Base-by-base conservation (phyloP, 2,329 filamentous ascomycete species). In the Aspergillus alliaceus region DNA sequence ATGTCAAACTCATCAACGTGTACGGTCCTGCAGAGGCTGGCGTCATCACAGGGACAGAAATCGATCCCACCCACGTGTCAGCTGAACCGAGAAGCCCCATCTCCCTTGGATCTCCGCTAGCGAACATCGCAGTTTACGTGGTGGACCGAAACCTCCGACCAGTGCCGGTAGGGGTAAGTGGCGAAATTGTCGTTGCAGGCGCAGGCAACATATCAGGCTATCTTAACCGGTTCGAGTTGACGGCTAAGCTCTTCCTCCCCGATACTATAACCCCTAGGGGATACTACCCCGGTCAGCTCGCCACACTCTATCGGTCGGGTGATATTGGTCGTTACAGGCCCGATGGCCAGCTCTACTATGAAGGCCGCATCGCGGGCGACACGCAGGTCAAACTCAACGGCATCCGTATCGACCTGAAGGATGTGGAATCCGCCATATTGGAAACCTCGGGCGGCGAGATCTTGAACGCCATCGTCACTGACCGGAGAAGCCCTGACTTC, bases 361-460 rank as follows among this genome's bases (percentile, higher is more conserved):
- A 59, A 2, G 69, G 68, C 12, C 66, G 73, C 3, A 63, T 71
- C 2, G 61, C 56, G 2, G 66, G 64, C 4, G 64, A 71, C 44
- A 59, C 60, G 2, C 57, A 67, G 48, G 46, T 72, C 31, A 71
- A 70, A 54, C 40, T 72, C 2, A 57, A 59, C 20, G 70, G 69
- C 7, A 57, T 73, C 20, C 65, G 70, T 0, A 73, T 83, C 20
- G 80, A 84, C 12, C 66, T 84, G 1, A 58, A 64, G 1, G 82
- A 84, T 2, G 68, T 83, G 22, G 74, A 73, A 35, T 57, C 52
- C 14, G 59, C 53, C 14, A 52, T n/a, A 66, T 77, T 29, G 14
- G 73, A 31, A 1, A 18, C 54, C 1, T 57, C 59, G n/a, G 58
- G 66, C 2, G 35, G 59, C 1, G 63, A 64, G 3, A 27, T 77